Base-by-base conservation (phyloP, 2,329 filamentous ascomycete genomes). In the Fusarium subtropicale region DNA sequence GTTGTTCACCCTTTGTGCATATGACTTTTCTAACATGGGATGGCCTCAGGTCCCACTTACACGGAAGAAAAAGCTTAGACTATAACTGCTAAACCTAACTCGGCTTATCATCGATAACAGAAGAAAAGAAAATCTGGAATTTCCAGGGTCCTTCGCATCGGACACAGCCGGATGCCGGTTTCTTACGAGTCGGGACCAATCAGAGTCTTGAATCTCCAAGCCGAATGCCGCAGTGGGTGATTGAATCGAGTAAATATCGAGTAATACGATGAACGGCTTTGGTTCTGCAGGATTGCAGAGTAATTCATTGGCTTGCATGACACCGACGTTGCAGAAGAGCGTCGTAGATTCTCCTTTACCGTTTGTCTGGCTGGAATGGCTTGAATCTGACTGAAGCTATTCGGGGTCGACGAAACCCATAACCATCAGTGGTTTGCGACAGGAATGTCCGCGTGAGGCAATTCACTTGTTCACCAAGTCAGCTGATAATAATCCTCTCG, bases 181-280 rank as follows among this genome's bases (percentile, higher is more conserved):
- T 52, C 24, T 52, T 4, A 52, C 44, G 26, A 36, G 13, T 52
- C 24, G 48, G 24, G 34, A 28, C 74, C 74, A 76, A 76, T 76
- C 73, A 74, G 42, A 56, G 20, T 15, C 47, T 42, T 26, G 52
- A 30, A 22, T 39, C 56, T 56, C 55, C 51, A 41, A 15, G 48
- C 72, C 59, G 64, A 58, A 52, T 64, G 66, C 45, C 36, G 68
- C 47, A 58, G 53, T 72, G 39, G 66, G 75, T 77, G 76, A 82
- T 83, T 82, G 71, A 63, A 82, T 83, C 81, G 81, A 83, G 81
- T 82, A 82, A 82, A 71, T 48, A 80, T 81, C 79, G 79, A 80
- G 80, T 81, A 82, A 82, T 75, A 44, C 44, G 38, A 47, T 70
- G 44, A 10, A 51, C 22, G 22, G 13, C 7, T 42, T 42, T 24